Base-by-base conservation (phyloP, 176 grass and related monocot species). In the Poa pratensis region DNA sequence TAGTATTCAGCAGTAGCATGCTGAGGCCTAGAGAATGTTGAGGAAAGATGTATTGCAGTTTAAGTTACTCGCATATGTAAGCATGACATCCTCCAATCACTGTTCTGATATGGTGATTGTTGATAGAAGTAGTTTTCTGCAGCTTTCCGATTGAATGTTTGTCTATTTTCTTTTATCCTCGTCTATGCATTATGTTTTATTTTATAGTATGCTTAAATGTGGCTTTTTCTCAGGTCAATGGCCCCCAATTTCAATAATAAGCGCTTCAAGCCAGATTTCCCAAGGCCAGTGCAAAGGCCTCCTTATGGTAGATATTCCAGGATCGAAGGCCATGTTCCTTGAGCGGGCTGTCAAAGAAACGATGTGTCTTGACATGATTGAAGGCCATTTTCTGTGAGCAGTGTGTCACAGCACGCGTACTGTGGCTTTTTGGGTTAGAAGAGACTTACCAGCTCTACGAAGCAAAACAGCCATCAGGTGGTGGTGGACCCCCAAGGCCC, bases 241-340 rank as follows among this genome's bases (percentile, higher is more conserved):
- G 71, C 65, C 13, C 76, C 58, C 8, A 82, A 76, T 90, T 78
- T 78, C 87, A 78, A 49, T 45, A 93, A 93, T 45, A 93, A 93
- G 82, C 91, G 88, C 42, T 90, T 90, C 55, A 90, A 90, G 78
- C 66, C 73, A 71, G 88, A 93, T 69, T 93, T 79, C 81, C 19
- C 73, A 23, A 86, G 58, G 58, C 24, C 23, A 37, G 3, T 87
- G 24, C 81, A 93, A 65, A 87, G 91, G 52, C 79, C 87, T 85
- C 82, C 85, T 39, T 90, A 84, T 75, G 85, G 88, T 74, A 82
- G 85, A 85, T 90, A 90, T 62, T 92, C 90, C 54, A 76, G 87
- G 54, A 84, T 84, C 0, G 90, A 89, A 87, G 84, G 83, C n/a
- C 75, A 69, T 70, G 87, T 89, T 83, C 90, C 90, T 73, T 89